Evolutionary conservation across 306 rosid genomes (phyloP).

Genomic region (Corylus avellana): DNA sequence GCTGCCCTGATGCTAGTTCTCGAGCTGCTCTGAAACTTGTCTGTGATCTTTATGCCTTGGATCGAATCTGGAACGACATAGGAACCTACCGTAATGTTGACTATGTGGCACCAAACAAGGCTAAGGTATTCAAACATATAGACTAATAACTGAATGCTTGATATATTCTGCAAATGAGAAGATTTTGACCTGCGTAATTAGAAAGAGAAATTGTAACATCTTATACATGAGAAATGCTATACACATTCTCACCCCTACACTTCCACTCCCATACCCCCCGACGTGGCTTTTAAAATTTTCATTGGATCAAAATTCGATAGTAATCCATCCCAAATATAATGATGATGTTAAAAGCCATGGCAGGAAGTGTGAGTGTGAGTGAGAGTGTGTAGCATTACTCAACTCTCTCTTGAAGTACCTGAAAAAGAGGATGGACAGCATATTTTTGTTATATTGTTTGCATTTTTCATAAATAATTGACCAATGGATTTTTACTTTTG

Average conservation of each 20-base stretch:
- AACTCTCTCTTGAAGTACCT: too few relatives aligned
- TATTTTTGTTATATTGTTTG: too few relatives aligned
- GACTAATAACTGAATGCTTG: slow-evolving; percentile 2
- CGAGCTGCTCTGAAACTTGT: slow-evolving; percentile 83
- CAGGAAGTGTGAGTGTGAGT: too few relatives aligned
- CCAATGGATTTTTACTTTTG: slow-evolving; percentile 18
- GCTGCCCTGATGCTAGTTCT: slow-evolving; percentile 77
- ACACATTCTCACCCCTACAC: too few relatives aligned
- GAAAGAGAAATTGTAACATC: not conserved
- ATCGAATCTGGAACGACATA: slow-evolving; percentile 92
- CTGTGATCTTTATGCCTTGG: slow-evolving; percentile 95
- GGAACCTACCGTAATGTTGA: slow-evolving; percentile 98
- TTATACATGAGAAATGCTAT: not conserved
- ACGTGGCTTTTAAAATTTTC: too few relatives aligned
- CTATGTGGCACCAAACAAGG: slow-evolving; percentile 95
- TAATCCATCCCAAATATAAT: too few relatives aligned
- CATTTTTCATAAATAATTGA: slow-evolving; percentile 10
- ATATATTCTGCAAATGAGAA: not conserved
- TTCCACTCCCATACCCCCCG: too few relatives aligned
- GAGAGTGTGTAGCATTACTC: too few relatives aligned
- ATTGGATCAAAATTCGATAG: too few relatives aligned
- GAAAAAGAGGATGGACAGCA: too few relatives aligned
- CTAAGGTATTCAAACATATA: slow-evolving; percentile 60
- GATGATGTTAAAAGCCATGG: too few relatives aligned
- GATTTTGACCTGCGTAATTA: not conserved